Evolutionary conservation across 2,329 filamentous ascomycete species (phyloP), one percentile per base, ranked within the genome.

Genomic region (Penicillium verrucosum): DNA sequence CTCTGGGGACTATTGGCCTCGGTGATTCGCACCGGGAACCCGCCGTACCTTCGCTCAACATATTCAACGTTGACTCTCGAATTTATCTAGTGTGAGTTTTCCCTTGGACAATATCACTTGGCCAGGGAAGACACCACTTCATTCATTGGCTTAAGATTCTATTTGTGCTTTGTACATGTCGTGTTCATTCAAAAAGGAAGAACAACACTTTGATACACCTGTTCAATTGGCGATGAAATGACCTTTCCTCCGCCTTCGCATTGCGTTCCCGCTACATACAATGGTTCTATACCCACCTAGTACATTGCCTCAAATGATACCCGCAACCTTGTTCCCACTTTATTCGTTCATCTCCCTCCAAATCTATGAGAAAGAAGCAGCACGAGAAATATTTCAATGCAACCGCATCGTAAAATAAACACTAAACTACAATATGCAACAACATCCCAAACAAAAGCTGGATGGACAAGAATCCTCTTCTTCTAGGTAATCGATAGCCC

Each of bases 371-470:
- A n/a, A 25, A 9, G 14, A 12, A 34, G 12, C 0, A 41, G 6
- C 16, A 18, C 14, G 7, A 21, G 18, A 51, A 14, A 51, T 4
- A 12, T 27, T 10, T 18, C 21, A 25, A 51, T 51, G 29, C 21
- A 51, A 51, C 49, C 21, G 18, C 34, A 32, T 38, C 34, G 14
- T 47, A 51, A 54, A n/a, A 23, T 40, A 54, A 27, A 46, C 23
- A 23, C 37, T 42, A 53, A 44, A 56, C 37, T 49, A 45, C 32
- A 56, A 10, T 54, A 58, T 51, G 25, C 50, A 18, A 54, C 25
- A 27, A 27, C 27, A 40, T 44, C 29, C 27, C 21, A 34, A 29
- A 14, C 27, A 7, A 25, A 21, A 43, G 12, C n/a, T 14, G 18
- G 27, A 46, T 48, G 7, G 18, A 9, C 14, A 40, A 37, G 5